Conservation (phyloP, 352 stramenopile genomes). For the Phytophthora hibernalis region DNA sequence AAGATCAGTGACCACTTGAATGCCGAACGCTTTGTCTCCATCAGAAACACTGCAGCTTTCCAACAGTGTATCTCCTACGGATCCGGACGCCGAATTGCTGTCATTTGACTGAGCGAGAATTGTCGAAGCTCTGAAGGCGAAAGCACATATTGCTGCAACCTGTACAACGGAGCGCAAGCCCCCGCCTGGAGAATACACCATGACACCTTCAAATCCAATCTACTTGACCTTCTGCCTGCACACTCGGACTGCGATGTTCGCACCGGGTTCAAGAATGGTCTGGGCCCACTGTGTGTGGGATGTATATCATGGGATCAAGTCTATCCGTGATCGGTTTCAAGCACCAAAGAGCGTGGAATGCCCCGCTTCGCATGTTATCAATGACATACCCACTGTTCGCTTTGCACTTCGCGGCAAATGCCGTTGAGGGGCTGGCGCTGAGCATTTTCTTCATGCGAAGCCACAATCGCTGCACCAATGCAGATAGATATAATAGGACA, state of each 20-base stretch:
- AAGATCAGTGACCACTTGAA: constrained; percentile 36
- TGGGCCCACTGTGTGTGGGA: not conserved
- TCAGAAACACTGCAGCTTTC: constrained; percentile 29
- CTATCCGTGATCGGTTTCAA: constrained; percentile 3
- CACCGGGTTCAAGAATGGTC: constrained; percentile 29
- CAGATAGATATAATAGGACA: not conserved
- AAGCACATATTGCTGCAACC: constrained; percentile 5
- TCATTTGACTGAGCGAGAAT: not conserved
- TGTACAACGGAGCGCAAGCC: constrained; percentile 13
- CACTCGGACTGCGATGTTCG: constrained; percentile 4
- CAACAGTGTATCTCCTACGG: not conserved
- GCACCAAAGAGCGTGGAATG: not conserved
- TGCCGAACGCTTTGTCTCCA: constrained; percentile 43
- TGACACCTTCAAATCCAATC: not conserved
- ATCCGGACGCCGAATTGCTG: constrained; percentile 28
- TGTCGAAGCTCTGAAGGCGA: constrained; percentile 1
- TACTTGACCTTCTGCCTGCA: not conserved
- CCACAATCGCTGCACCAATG: not conserved
- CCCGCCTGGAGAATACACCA: constrained; percentile 16
- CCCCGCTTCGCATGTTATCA: not conserved
- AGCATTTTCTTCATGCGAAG: constrained; percentile 15
- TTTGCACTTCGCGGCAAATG: not conserved
- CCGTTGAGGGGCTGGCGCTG: constrained; percentile 17
- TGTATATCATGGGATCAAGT: constrained; percentile 19
- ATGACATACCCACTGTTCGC: not conserved